Base-by-base conservation (phyloP, 495 filamentous ascomycete genomes). In the Penicillium cinerascens region DNA sequence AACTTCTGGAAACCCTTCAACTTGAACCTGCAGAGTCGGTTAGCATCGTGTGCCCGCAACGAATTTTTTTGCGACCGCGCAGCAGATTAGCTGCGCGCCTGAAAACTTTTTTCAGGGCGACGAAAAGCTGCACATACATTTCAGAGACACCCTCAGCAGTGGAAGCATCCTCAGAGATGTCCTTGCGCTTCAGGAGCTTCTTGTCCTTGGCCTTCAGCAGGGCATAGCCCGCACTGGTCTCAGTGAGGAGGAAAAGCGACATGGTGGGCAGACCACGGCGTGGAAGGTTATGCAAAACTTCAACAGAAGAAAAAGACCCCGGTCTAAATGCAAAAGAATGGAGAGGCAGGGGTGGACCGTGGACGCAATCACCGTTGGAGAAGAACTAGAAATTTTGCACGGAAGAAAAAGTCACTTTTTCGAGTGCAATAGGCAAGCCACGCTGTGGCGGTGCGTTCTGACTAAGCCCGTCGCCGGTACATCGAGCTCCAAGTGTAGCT, bases 201-300 rank as follows among this genome's bases (percentile, higher is more conserved):
- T 96, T 96, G 84, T 96, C 92, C 70, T 88, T 89, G 23, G 95
- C 88, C 77, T 99, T 97, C 77, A 97, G 88, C 63, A 98, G 82
- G 67, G 91, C 95, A 79, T 96, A 97, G 58, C 95, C 93, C 59
- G 92, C 95, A 71, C 86, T 87, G 63, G 93, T 98, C 75, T 98
- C 93, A 51, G 87, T 87, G 51, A 95, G 82, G 71, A 89, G 86
- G 68, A 90, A 87, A 59, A 88, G 81, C 72, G 84, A 83, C 88
- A 90, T 91, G 60, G 49, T 72, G 65, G 60, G 60, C 61, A 33
- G 51, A 55, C 61, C 61, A 64, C 68, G 61, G 67, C 60, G 56
- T 63, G 59, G 47, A 67, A 56, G 52, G 47, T 61, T 20, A 51
- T 61, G 47, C 47, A 58, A 46, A 51, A 47, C 52, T 56, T 47